Conservation (phyloP, 2,329 filamentous ascomycete species). For the Aspergillus sclerotialis region DNA sequence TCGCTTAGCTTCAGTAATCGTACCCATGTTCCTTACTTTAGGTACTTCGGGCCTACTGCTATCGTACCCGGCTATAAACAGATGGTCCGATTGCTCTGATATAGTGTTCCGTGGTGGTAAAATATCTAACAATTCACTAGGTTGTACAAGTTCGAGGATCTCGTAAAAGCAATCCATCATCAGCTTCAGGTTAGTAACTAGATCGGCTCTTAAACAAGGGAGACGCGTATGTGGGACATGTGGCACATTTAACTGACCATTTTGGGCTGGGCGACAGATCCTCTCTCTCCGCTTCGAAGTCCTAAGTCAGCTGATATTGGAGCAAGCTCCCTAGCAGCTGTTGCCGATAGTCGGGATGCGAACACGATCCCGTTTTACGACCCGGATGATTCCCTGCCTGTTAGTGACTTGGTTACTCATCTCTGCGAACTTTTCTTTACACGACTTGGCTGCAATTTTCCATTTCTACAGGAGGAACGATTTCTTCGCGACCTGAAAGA, state of each 20-base stretch:
- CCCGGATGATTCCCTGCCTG: constrained; percentile 59
- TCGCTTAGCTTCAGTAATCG: constrained; percentile 29
- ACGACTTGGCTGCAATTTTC: constrained; percentile 78
- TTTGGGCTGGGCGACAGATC: constrained; percentile 18
- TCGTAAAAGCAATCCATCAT: constrained; percentile 32
- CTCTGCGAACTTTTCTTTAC: constrained; percentile 75
- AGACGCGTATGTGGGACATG: not conserved
- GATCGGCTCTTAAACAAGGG: not conserved
- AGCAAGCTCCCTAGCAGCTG: constrained; percentile 10
- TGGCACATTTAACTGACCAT: too few relatives aligned
- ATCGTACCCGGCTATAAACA: constrained; percentile 90
- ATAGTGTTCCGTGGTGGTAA: not conserved
- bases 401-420: constrained; percentile 67
- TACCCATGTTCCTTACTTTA: constrained; percentile 69
- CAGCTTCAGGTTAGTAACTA: constrained; percentile 29
- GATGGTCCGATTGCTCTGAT: constrained; percentile 53
- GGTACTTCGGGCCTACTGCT: constrained; percentile 84
- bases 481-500: constrained; percentile 72
- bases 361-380: constrained; percentile 66
- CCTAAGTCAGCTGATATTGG: constrained; percentile 19
- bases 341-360: constrained; percentile 21
- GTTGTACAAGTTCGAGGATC: constrained; percentile 52
- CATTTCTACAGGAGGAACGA: constrained; percentile 66
- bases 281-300: constrained; percentile 28
- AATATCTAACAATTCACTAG: constrained; percentile 42